Evolutionary conservation across 352 stramenopile genomes (phyloP).

Genomic region (Poterioochromonas sp.): DNA sequence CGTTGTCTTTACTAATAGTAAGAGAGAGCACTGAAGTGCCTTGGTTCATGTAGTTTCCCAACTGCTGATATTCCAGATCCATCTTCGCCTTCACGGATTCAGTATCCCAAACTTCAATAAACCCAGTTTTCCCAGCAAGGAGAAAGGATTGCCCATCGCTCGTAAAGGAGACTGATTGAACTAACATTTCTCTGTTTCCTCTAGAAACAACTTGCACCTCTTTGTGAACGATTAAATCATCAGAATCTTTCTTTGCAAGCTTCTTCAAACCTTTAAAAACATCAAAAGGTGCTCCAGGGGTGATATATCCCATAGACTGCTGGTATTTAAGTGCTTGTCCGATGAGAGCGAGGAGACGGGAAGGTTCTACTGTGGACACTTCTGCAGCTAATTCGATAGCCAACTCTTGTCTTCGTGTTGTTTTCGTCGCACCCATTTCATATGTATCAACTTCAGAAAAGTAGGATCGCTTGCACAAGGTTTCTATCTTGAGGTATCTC

Average conservation of each 20-base stretch:
- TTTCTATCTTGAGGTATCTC: conserved; percentile 60
- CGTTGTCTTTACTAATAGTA: conserved; percentile 67
- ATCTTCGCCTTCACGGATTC: conserved; percentile 75
- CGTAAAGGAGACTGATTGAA: conserved; percentile 63
- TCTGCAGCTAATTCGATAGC: conserved; percentile 61
- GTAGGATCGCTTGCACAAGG: conserved; percentile 54
- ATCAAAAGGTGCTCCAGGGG: conserved; percentile 57
- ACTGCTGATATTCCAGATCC: conserved; percentile 72
- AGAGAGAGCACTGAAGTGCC: conserved; percentile 68
- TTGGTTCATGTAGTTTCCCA: conserved; percentile 79
- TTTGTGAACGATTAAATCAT: conserved; percentile 50
- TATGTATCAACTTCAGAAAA: conserved; percentile 67
- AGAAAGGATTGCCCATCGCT: conserved; percentile 68
- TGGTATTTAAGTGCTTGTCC: conserved; percentile 79
- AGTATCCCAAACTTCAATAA: conserved; percentile 80
- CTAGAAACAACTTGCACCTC: conserved; percentile 9
- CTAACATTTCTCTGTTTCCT: conserved; percentile 39
- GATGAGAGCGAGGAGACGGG: conserved; percentile 67
- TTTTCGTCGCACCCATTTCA: conserved; percentile 53
- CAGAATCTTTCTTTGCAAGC: conserved; percentile 26
- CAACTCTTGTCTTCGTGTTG: conserved; percentile 65
- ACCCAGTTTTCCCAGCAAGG: conserved; percentile 72
- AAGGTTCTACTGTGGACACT: conserved; percentile 65
- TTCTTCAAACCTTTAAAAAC: conserved; percentile 62
- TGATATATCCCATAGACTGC: conserved; percentile 54